Evolutionary conservation across 2,329 filamentous ascomycete genomes (phyloP).

Genomic region (Trichoderma sp.): DNA sequence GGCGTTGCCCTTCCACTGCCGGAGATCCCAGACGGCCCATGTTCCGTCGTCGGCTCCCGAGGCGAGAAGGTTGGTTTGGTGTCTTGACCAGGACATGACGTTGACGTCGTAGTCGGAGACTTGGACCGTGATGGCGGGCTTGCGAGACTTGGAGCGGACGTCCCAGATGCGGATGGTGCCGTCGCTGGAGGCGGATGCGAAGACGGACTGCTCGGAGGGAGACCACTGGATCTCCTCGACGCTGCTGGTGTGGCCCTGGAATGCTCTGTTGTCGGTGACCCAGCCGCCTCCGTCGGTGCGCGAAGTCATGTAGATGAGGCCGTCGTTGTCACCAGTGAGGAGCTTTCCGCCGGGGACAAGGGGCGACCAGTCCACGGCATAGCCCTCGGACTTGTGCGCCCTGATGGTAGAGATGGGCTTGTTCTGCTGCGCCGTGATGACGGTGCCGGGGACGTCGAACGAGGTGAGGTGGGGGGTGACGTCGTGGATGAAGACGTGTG

Average conservation of each 20-base stretch:
- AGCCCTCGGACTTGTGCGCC: conserved; percentile 91
- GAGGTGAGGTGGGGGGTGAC: conserved; percentile 83
- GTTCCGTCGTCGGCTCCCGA: conserved; percentile 90
- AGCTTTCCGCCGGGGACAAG: conserved; percentile 74
- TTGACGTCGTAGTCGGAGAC: conserved; percentile 87
- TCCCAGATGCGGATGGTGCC: conserved; percentile 97
- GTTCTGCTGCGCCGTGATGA: conserved; percentile 77
- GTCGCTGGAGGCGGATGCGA: conserved; percentile 90
- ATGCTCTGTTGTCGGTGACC: conserved; percentile 79
- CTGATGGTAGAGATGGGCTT: conserved; percentile 84
- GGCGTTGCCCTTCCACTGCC: conserved; percentile 75
- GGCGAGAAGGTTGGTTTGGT: conserved; percentile 85
- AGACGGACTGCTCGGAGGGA: conserved; percentile 87
- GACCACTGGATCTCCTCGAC: conserved; percentile 98
- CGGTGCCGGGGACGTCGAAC: conserved; percentile 84
- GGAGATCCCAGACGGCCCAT: conserved; percentile 94
- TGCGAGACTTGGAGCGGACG: conserved; percentile 82
- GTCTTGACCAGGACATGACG: conserved; percentile 90
- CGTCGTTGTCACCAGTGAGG: conserved; percentile 86
- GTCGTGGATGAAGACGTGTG: conserved; percentile 88
- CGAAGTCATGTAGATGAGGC: conserved; percentile 84
- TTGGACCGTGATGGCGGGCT: conserved; percentile 81
- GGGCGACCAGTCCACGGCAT: conserved; percentile 95
- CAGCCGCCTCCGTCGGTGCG: conserved; percentile 84
- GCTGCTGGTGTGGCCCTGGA: conserved; percentile 78